These are phyloP conservation scores for Fermentozyma sake DNA, from an alignment of 1,139 yeast species.

Conservation along the genomic window DNA sequence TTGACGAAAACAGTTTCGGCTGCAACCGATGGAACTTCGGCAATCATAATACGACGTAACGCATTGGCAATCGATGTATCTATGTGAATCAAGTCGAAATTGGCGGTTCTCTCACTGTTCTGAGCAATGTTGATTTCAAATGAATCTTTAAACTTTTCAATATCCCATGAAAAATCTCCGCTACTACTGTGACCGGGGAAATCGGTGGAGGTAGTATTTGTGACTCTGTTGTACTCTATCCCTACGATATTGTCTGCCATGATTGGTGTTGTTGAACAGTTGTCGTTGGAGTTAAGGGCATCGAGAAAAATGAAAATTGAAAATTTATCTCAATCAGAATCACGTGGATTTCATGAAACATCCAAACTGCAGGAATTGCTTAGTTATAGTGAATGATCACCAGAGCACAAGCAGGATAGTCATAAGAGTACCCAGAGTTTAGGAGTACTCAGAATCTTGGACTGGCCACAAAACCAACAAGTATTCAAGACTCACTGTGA, in stretches of 20 bases:
- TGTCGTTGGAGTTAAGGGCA: constrained; percentile 5
- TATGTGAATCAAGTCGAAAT: constrained; percentile 79
- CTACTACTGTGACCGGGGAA: constrained; percentile 75
- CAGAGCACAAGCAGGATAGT: no score
- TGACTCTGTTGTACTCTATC: constrained; percentile 86
- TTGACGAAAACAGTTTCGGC: constrained; percentile 86
- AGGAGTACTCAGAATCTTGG: no score
- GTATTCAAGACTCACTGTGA: no score
- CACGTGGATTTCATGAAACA: not conserved
- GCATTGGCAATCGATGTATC: constrained; percentile 96
- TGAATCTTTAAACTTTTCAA: constrained; percentile 68
- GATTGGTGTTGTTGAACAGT: constrained; percentile 2
- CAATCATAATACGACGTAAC: constrained; percentile 92
- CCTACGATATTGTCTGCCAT: constrained; percentile 66
- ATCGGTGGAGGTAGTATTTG: constrained; percentile 81
- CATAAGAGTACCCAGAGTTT: no score
- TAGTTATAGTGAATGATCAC: no score
- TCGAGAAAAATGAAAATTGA: constrained; percentile 3
- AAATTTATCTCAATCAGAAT: not conserved
- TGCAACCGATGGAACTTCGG: constrained; percentile 95
- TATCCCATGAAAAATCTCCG: constrained; percentile 75
- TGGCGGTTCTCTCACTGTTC: constrained; percentile 66
- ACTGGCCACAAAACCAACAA: no score
- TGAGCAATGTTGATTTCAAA: constrained; percentile 69
- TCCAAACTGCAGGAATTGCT: not conserved